Conservation (phyloP, 2,329 filamentous ascomycete genomes). For the Curvularia hawaiiensis region DNA sequence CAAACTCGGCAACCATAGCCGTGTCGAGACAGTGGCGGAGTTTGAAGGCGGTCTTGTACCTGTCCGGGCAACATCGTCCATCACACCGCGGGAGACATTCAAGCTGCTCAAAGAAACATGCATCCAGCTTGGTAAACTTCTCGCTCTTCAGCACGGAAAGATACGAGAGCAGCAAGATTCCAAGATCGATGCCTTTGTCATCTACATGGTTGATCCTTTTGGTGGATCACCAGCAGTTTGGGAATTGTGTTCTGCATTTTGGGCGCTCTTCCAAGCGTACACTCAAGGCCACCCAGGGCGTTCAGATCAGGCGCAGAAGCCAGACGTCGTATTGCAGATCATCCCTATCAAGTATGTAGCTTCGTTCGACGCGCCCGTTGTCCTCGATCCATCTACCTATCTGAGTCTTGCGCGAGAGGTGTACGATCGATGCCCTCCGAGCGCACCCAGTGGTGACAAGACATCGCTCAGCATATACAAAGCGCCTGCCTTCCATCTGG, state of each 20-base stretch:
- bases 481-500: slow-evolving; percentile 74
- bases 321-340: slow-evolving; percentile 77
- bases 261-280: slow-evolving; percentile 71
- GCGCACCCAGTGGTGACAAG: slow-evolving; percentile 39
- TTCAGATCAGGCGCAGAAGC: slow-evolving; percentile 34
- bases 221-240: slow-evolving; percentile 62
- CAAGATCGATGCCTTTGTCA: slow-evolving; percentile 65
- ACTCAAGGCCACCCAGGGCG: slow-evolving; percentile 55
- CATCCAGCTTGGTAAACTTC: slow-evolving; percentile 49
- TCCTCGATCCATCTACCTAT: slow-evolving; percentile 66
- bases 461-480: slow-evolving; percentile 59
- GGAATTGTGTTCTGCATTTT: slow-evolving; percentile 76
- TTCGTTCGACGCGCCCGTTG: slow-evolving; percentile 64
- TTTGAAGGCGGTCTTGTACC: slow-evolving; percentile 44
- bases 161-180: slow-evolving; percentile 47
- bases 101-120: slow-evolving; percentile 44
- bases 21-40: slow-evolving; percentile 47
- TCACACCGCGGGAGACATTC: slow-evolving; percentile 32
- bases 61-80: slow-evolving; percentile 24
- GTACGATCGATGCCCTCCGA: slow-evolving; percentile 73
- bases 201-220: slow-evolving; percentile 77
- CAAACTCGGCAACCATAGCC: slow-evolving; percentile 69
- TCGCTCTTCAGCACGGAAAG: slow-evolving; percentile 42
- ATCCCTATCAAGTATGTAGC: slow-evolving; percentile 72
- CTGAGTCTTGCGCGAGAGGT: slow-evolving; percentile 71